Conservation (phyloP, 306 rosid genomes). For the Pyrus bretschneideri region DNA sequence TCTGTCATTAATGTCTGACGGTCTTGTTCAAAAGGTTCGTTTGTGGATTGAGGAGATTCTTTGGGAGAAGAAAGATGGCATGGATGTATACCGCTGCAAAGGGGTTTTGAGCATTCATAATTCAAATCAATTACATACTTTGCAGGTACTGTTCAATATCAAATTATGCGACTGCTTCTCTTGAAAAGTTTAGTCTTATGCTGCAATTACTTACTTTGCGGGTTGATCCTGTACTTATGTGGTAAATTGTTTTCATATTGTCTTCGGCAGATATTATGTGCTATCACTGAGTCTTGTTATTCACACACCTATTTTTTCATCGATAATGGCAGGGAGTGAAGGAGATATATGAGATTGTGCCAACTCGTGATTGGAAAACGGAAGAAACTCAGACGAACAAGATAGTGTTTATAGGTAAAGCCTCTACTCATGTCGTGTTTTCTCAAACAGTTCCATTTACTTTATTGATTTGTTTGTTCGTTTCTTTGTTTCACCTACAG, state of each 20-base stretch:
- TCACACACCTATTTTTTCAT: not conserved
- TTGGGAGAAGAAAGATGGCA: slow-evolving; percentile 88
- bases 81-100: slow-evolving; percentile 93
- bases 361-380: slow-evolving; percentile 69
- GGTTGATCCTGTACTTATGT: not conserved
- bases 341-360: slow-evolving; percentile 80
- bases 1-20: slow-evolving; percentile 2
- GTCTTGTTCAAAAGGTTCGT: slow-evolving; percentile 41
- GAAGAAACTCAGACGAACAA: slow-evolving; percentile 63
- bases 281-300: not conserved
- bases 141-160: slow-evolving; percentile 55
- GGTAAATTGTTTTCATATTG: not conserved
- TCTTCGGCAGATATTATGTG: not conserved
- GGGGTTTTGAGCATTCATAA: slow-evolving; percentile 59
- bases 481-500: slow-evolving; percentile 17
- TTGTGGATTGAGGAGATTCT: slow-evolving; percentile 92
- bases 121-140: slow-evolving; percentile 70
- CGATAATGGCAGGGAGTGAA: slow-evolving; percentile 62
- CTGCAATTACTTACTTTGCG: not conserved
- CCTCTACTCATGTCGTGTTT: not conserved
- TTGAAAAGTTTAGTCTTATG: not conserved
- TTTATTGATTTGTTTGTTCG: not conserved
- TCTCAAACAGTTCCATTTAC: not conserved
- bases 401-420: slow-evolving; percentile 84
- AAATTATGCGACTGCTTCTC: not conserved